Evolutionary conservation across 2,329 filamentous ascomycete species (phyloP), one percentile per base, ranked within the genome.

Genomic region (Calycina herbarum): DNA sequence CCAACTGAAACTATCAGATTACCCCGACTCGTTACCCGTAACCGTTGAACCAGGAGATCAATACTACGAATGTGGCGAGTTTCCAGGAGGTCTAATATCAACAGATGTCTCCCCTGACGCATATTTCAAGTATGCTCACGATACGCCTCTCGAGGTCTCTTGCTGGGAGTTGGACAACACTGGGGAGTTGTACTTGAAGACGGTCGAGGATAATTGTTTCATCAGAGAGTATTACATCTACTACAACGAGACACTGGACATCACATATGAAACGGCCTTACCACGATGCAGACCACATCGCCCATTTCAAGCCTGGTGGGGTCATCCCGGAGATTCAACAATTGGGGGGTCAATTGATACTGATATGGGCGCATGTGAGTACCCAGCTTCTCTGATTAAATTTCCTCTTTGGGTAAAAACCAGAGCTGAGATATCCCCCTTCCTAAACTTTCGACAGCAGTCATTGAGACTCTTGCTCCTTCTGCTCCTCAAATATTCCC

Each of bases 201-300:
- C 59, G 5, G 59, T 61, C 17, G 59, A 61, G 29, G 59, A 61
- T 15, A 24, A 61, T 27, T 61, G 59, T 42, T 61, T 61, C 59
- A 61, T 61, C 11, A n/a, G 29, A 31, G 59, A 61, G 48, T 61
- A 61, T n/a, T 61, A 10, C 15, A 61, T 61, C 5, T 61, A 42
- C 59, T 61, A 61, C 59, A 61, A 61, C 33, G 59, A 61, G 35
- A 61, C 59, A 27, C 29, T 62, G 33, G 51, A 62, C n/a, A 57
- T 62, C 13, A 62, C 51, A n/a, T 62, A 56, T 20, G 51, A 62
- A 20, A 20, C 20, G 1, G 48, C 27, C 2, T n/a, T 57, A 8
- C 61, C 61, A 20, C 31, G 51, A 42, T 56, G 61, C 20, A 57
- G 24, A 62, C 31, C 51, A 24, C 51, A 62, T 57, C 29, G 45